Percentiles rank a stretch among this genome's conserved stretches.
Evolutionary conservation across 2,329 filamentous ascomycete genomes (phyloP).

Genomic region (Tolypocladium ophioglossoides): DNA sequence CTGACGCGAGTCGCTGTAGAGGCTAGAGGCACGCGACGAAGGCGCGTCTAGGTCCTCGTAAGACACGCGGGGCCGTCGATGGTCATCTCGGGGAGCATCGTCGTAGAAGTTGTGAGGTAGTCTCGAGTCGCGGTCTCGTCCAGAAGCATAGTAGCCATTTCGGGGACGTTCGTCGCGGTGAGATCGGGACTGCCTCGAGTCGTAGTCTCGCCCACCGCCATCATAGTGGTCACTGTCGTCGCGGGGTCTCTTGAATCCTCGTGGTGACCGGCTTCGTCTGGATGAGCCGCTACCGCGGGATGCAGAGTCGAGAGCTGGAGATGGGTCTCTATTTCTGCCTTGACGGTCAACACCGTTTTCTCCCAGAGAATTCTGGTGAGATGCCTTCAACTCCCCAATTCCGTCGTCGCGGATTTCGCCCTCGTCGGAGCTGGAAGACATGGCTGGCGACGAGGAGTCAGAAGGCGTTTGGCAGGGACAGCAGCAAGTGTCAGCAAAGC

Average conservation of each 20-base stretch:
- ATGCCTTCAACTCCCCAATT: conserved; percentile 65
- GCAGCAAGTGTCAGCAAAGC: conserved; percentile 24
- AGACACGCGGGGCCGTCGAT: conserved; percentile 1
- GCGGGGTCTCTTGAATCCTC: conserved; percentile 55
- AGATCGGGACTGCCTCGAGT: conserved; percentile 49
- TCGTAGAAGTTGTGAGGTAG: neutral
- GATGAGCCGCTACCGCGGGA: conserved; percentile 30
- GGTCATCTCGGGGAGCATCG: neutral
- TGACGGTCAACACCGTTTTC: conserved; percentile 84
- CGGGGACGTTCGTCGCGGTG: conserved; percentile 49
- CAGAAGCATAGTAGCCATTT: conserved; percentile 28
- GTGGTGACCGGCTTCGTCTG: conserved; percentile 48
- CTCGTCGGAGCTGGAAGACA: conserved; percentile 62
- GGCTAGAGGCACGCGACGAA: neutral
- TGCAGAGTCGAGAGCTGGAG: conserved; percentile 40
- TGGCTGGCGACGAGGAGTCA: conserved; percentile 9
- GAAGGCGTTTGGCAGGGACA: conserved; percentile 1
- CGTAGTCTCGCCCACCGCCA: conserved; percentile 33
- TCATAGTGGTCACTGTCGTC: conserved; percentile 50
- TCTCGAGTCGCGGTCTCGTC: conserved; percentile 13
- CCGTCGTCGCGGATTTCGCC: conserved; percentile 75
- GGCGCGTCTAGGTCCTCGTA: conserved; percentile 3
- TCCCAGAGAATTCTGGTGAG: conserved; percentile 63
- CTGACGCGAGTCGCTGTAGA: neutral
- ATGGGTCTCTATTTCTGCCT: conserved; percentile 64